Evolutionary conservation across 1,284 basidiomycete genomes (phyloP), one percentile per base, ranked within the genome.

Genomic region (Pyrrhoderma lamaoense): DNA sequence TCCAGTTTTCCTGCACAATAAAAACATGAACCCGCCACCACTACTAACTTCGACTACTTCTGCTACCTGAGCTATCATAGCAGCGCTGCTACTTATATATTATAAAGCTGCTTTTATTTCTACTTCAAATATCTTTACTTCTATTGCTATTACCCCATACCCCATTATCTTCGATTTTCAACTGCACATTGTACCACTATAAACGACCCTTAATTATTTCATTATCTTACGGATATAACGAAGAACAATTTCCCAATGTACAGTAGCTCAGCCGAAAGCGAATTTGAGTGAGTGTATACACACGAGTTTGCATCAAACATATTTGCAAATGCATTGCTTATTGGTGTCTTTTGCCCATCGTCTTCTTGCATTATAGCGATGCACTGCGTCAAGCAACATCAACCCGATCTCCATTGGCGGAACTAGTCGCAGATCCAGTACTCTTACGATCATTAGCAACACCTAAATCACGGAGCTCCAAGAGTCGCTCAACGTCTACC

Each of bases 391-490:
- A 51, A 9, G 45, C 40, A 22, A 51, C 53, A n/a, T 51, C 50
- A 18, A 47, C 53, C 16, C 53, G 47, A 14, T 55, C 53, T 22
- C 49, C 53, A 18, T 27, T 55, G 18, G 50, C 53, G 19, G 49
- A 55, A 45, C 49, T 55, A 19, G 42, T 55, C 27, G 51, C 53
- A 34, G 53, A 55, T 45, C 53, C 53, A 9, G 40, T 51, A 8
- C 27, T 55, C 22, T 21, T 51, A 36, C 44, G 49, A n/a, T 51
- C 53, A 36, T 39, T 52, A 7, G 51, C 50, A 19, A 51, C 27
- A 42, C n/a, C n/a, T n/a, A 40, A n/a, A n/a, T n/a, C 38, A 5
- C 16, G n/a, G 37, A 51, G 27, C 13, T 25, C 19, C 27, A 42
- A 39, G 14, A 39, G n/a, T 19, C 45, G 37, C 8, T 51, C 49